Evolutionary conservation across 768 basidiomycete genomes (phyloP).

Genomic region (Exidia glandulosa): DNA sequence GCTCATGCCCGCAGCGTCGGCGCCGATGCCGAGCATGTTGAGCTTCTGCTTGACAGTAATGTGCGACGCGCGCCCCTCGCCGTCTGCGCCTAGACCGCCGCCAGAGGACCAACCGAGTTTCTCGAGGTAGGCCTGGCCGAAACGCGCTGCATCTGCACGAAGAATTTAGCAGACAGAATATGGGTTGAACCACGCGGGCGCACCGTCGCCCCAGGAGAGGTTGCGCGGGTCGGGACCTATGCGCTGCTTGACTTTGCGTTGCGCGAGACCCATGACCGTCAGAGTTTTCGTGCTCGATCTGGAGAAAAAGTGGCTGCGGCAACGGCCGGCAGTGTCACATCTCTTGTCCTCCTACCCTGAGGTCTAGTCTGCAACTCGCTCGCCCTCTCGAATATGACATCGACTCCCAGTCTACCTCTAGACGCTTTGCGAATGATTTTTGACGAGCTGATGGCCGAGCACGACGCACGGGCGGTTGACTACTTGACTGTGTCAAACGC

Average conservation of each 20-base stretch:
- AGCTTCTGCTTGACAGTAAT: constrained; percentile 70
- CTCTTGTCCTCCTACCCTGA: no score
- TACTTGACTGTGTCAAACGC: no score
- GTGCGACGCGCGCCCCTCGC: constrained; percentile 61
- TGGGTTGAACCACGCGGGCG: constrained; percentile 19
- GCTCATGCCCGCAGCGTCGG: constrained; percentile 54
- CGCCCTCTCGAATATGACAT: no score
- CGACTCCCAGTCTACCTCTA: no score
- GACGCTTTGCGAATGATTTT: no score
- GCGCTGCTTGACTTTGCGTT: constrained; percentile 68
- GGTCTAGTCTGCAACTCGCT: no score
- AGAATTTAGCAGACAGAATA: not conserved
- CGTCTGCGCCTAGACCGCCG: constrained; percentile 59
- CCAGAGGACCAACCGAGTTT: constrained; percentile 81
- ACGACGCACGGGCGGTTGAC: no score
- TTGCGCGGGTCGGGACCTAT: constrained; percentile 74
- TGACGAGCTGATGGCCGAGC: no score
- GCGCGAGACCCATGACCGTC: constrained; percentile 85
- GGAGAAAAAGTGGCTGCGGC: no score
- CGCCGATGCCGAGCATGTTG: constrained; percentile 80
- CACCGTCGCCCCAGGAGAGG: constrained; percentile 74
- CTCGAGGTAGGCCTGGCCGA: constrained; percentile 70
- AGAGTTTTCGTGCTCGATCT: no score
- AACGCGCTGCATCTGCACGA: constrained; percentile 62
- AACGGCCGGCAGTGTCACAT: no score